Base-by-base conservation (phyloP, 768 basidiomycete species). In the Auricularia heimuer region DNA sequence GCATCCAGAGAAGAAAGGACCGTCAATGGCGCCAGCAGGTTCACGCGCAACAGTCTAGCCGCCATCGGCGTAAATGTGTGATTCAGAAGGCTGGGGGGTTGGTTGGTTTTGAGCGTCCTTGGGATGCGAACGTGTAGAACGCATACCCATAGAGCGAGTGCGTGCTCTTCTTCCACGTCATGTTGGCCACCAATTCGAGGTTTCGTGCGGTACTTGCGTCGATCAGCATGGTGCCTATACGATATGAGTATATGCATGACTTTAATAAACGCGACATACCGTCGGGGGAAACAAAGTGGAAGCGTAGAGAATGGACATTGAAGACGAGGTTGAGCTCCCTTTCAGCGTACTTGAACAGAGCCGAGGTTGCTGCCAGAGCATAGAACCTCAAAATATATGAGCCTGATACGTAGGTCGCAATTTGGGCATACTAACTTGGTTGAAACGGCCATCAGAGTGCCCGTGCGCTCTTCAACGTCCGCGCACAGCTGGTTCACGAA, bases 31-130 rank as follows among this genome's bases (percentile, higher is more conserved):
- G 94, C 88, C 14, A 97, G 79, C 42, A 98, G 80, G 66, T 87
- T 94, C 21, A 86, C 83, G 62, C 90, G 82, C 47, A 98, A 75
- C 45, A 95, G 81, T 7, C 96, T 82, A 2, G 85, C 77, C 1
- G 88, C 96, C 94, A 98, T 98, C 0, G 94, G 86, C 0, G 95
- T 98, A 69, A 81, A 90, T 0, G 92, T 94, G 67, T 89, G 80
- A 70, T 98, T 90, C 61, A 93, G 73, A 36, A 83, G 76, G 4
- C 92, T 91, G 68, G 21, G 18, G 45, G 16, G 36, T 39, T 34
- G 24, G 29, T 29, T 29, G 29, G 29, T 29, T 29, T 29, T 29
- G 29, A 29, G 29, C 29, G 29, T 29, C 29, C 29, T 29, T 29
- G 29, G 29, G 29, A 29, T 29, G 29, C 29, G 29, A 29, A 29